Base-by-base conservation (phyloP, 768 basidiomycete species). In the Ramaria sp. region DNA sequence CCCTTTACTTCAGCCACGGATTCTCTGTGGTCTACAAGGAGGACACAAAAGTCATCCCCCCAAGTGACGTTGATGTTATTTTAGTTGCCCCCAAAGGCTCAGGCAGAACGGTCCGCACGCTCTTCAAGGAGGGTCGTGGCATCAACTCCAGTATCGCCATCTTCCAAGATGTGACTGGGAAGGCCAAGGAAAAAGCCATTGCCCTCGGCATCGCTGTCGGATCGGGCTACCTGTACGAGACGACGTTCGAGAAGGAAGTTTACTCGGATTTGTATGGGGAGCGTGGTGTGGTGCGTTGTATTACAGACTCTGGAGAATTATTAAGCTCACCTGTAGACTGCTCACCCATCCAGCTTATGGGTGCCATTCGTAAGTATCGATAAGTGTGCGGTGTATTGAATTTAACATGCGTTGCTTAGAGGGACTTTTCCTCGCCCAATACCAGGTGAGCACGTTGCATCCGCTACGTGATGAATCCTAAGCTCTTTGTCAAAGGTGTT, bases 1-100 rank as follows among this genome's bases (percentile, higher is more conserved):
- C 96, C n/a, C 86, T 99, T 59, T 99, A 99, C 84, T 99, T 99
- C 78, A 92, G 95, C 5, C 96, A 99, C 70, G 96, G 96, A 65
- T 99, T 99, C 85, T 98, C 95, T 60, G 81, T 98, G 60, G 92
- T 99, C 52, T 99, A 85, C 83, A 91, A 94, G 78, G 82, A 99
- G 5, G 91, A 96, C 70, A 99, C 96, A 61, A 78, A 94, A 55
- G 92, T 99, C 61, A 64, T 94, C 54, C 88, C 92, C 58, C 96
- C 96, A 44, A 64, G 76, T 18, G 92, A 97, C 66, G 90, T 99
- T 60, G 96, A 99, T 67, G 96, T 99, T 64, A 98, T 99, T 69
- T 89, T 99, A 63, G 95, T 96, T 57, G 96, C 96, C 10, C 96
- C 96, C 62, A 99, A 99, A 73, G 96, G 96, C 51, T 98, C 96